Base-by-base conservation (phyloP, 768 basidiomycete genomes). In the Lentinula raphanica region DNA sequence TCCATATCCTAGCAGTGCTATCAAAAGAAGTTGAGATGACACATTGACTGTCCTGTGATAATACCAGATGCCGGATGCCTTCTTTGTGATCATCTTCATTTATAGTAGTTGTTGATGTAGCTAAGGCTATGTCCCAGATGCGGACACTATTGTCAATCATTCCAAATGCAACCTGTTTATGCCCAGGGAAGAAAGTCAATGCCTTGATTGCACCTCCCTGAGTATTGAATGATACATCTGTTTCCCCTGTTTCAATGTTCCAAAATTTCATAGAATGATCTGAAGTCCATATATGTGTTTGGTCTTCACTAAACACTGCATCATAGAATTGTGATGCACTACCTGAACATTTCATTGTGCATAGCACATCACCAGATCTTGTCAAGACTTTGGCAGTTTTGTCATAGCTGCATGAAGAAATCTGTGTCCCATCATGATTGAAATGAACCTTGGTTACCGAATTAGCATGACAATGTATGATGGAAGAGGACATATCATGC, bases 101-200 rank as follows among this genome's bases (percentile, higher is more conserved):
- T 3, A 15, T 8, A 38, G 36, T n/a, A 38, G 15, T 3, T 38
- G 13, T 35, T 35, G n/a, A n/a, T 38, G 36, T 38, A 38, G 4
- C 74, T 73, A 38, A 27, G 58, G 1, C 21, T 32, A 53, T 31
- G 19, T 56, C 50, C 58, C 58, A 58, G 6, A 58, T 53, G 12
- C 49, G 23, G 5, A 65, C 42, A 5, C 45, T 50, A n/a, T 32
- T 13, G 25, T 62, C 61, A 36, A 19, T 2, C 19, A 56, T 56
- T 13, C 60, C 60, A 9, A 54, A 58, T 5, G 11, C 36, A 12
- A 38, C 36, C 7, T 15, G 36, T 12, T 38, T 38, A 12, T 38
- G 36, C 9, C 36, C 36, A 8, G 36, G 36, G 11, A 38, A 38
- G 17, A 38, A 38, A 38, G 36, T 15, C 15, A 38, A 38, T 12